A percentile compares a stretch with the other conserved stretches of the same genome.
Evolutionary conservation across 2,329 filamentous ascomycete genomes (phyloP).

Genomic region (Ophiosphaerella herpotricha): DNA sequence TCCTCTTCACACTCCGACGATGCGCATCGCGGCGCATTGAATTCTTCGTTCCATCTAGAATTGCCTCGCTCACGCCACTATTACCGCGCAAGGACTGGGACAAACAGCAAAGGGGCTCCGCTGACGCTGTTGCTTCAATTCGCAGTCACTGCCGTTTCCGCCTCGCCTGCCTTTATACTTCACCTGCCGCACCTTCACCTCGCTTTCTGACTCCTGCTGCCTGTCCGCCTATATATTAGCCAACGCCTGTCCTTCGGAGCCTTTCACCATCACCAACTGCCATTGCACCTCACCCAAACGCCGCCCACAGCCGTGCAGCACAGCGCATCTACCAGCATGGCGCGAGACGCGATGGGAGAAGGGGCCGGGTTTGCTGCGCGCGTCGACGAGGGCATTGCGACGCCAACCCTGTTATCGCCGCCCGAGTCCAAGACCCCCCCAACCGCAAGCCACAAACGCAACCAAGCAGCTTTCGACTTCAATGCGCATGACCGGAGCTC

Average conservation of each 20-base stretch:
- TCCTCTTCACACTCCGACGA: conserved; percentile 1
- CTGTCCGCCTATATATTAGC: not conserved
- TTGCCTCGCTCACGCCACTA: conserved; percentile 13
- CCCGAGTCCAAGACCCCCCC: conserved; percentile 65
- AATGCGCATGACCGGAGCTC: conserved; percentile 45
- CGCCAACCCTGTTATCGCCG: conserved; percentile 58
- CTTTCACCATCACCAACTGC: not conserved
- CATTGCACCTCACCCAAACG: not conserved
- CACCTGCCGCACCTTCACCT: not conserved
- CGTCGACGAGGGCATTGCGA: conserved; percentile 40
- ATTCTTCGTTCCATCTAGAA: not conserved
- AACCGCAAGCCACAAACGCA: conserved; percentile 57
- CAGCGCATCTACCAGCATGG: conserved; percentile 24
- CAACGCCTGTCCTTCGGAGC: conserved; percentile 1
- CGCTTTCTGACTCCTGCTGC: conserved; percentile 5
- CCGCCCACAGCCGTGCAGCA: conserved; percentile 2
- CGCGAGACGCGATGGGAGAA: conserved; percentile 18
- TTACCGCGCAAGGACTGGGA: conserved; percentile 12
- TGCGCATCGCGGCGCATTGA: conserved; percentile 16
- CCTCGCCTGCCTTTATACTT: conserved; percentile 7
- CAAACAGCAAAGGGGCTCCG: conserved; percentile 14
- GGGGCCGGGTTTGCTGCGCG: conserved; percentile 21
- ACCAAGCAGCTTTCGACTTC: conserved; percentile 38
- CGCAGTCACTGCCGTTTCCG: conserved; percentile 21
- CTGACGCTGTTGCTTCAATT: conserved; percentile 17